Conservation (phyloP, 306 rosid genomes). For the Cucumis cinereus region DNA sequence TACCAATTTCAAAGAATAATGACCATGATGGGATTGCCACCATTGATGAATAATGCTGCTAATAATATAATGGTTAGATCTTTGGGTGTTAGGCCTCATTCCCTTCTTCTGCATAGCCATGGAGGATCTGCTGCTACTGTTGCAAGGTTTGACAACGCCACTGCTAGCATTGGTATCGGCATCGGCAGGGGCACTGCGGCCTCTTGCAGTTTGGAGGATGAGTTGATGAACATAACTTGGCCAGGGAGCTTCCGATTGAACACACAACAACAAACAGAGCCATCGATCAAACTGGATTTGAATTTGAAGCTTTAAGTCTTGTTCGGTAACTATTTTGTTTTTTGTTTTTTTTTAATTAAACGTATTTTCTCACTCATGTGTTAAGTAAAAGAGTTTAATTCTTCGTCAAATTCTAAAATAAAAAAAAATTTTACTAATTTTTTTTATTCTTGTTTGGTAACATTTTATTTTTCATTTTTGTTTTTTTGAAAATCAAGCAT, state of each 20-base stretch:
- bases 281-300: neutral
- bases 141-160: neutral
- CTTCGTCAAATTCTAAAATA: no score
- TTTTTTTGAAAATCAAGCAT: no score
- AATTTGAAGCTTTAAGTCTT: neutral
- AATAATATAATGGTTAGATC: constrained; percentile 23
- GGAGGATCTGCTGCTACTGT: neutral
- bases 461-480: no score
- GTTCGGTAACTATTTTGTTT: no score
- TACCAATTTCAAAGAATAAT: constrained; percentile 59
- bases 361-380: no score
- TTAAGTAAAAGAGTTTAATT: no score
- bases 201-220: neutral
- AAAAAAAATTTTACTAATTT: no score
- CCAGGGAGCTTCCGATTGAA: neutral
- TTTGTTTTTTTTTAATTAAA: no score
- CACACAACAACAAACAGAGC: neutral
- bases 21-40: constrained; percentile 40
- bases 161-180: no score
- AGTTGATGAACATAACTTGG: neutral
- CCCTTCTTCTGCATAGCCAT: constrained; percentile 26
- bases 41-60: constrained; percentile 19
- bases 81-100: constrained; percentile 55
- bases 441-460: no score
- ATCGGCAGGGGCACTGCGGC: neutral